A percentile compares a stretch with the other conserved stretches of the same genome.
Conservation (phyloP, 2,329 filamentous ascomycete genomes). For the Xylaria sp. region DNA sequence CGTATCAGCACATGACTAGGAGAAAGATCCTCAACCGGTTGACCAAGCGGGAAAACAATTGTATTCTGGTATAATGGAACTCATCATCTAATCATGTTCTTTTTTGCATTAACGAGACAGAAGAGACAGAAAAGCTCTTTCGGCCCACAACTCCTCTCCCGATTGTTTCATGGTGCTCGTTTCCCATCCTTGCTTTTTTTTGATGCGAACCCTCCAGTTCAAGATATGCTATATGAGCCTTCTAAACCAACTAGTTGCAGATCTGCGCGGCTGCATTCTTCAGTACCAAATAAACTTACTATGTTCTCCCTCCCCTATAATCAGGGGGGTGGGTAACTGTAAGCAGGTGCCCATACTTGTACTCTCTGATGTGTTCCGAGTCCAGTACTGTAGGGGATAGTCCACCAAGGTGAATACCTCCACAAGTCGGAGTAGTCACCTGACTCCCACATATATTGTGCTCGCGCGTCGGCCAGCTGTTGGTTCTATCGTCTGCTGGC, state of each 20-base stretch:
- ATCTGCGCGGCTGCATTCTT: not conserved
- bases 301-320: not conserved
- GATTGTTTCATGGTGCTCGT: not conserved
- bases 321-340: not conserved
- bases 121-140: not conserved
- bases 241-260: constrained; percentile 3
- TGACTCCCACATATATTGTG: not conserved
- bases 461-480: not conserved
- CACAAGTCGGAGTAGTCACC: not conserved
- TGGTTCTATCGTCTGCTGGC: constrained; percentile 48
- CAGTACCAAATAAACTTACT: not conserved
- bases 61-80: constrained; percentile 14
- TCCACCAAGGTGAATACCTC: not conserved
- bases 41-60: not conserved
- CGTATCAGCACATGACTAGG: not conserved
- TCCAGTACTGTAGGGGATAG: not conserved
- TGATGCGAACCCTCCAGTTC: not conserved
- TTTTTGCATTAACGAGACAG: constrained; percentile 8
- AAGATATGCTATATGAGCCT: not conserved
- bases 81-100: constrained; percentile 19
- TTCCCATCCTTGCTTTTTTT: not conserved
- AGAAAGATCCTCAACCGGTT: not conserved
- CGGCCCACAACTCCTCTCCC: not conserved
- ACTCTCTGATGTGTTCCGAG: not conserved
- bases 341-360: constrained; percentile 5